Conservation (phyloP, 225 moss, liverwort and hornwort genomes). For the Bryum argenteum region DNA sequence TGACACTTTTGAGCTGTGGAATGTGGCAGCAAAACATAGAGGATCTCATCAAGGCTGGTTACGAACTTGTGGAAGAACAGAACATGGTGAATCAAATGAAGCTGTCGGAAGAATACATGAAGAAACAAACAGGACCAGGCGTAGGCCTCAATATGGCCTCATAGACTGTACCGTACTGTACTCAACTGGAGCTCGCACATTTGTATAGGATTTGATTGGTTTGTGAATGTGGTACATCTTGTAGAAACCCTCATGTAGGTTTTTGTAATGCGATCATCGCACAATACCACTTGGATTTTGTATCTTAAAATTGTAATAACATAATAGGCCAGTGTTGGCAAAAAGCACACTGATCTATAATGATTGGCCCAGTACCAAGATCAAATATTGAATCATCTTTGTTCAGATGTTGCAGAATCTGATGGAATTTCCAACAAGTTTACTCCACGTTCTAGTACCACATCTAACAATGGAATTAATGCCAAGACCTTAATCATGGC, state of each 20-base stretch:
- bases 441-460: too few species aligned
- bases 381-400: too few species aligned
- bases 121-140: conserved; percentile 81
- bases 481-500: not conserved
- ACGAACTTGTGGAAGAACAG: conserved; percentile 80
- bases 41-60: conserved; percentile 69
- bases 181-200: too few species aligned
- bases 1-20: not conserved
- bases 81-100: conserved; percentile 77
- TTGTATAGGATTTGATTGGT: conserved; percentile 24
- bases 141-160: conserved; percentile 52
- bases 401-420: not conserved
- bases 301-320: too few species aligned
- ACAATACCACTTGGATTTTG: too few species aligned
- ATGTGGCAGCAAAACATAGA: conserved; percentile 71
- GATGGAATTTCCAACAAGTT: not conserved
- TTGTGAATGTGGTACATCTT: not conserved
- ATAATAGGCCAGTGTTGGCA: not conserved
- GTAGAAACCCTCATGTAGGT: not conserved
- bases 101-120: conserved; percentile 91
- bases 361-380: not conserved
- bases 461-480: too few species aligned
- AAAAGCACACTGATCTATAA: not conserved
- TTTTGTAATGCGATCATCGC: too few species aligned
- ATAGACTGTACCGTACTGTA: too few species aligned